Conservation (phyloP, 2,329 filamentous ascomycete species). For the Karstenula rhodostoma region DNA sequence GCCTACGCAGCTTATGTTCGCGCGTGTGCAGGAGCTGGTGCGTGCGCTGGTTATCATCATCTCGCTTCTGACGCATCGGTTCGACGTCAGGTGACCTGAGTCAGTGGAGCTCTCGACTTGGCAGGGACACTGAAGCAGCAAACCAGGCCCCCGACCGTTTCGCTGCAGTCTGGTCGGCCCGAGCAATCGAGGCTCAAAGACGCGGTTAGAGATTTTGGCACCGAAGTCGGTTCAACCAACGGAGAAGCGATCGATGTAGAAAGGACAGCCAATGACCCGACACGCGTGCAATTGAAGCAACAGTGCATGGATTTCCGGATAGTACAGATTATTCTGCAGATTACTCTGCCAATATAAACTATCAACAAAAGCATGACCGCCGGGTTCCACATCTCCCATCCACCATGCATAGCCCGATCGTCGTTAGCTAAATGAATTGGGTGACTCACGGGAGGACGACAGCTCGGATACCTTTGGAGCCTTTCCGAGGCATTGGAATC, state of each 20-base stretch:
- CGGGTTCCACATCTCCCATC: slow-evolving; percentile 2
- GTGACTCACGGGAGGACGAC: not conserved
- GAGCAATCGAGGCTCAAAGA: not conserved
- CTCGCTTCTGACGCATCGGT: slow-evolving; percentile 1
- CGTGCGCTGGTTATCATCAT: slow-evolving; percentile 5
- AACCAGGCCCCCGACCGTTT: not conserved
- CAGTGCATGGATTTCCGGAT: not conserved
- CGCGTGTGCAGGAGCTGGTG: slow-evolving; percentile 2
- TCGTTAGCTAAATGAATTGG: not conserved
- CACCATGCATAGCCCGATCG: not conserved
- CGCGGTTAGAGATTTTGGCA: not conserved
- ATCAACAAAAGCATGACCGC: slow-evolving; percentile 1
- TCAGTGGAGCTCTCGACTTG: no score
- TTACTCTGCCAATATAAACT: not conserved
- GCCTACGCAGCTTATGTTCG: not conserved
- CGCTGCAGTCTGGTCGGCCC: not conserved
- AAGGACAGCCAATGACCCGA: not conserved
- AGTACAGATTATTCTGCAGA: not conserved
- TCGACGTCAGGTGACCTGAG: not conserved
- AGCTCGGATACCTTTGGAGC: slow-evolving; percentile 4
- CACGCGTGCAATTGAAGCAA: not conserved
- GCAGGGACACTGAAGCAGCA: no score
- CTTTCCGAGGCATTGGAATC: slow-evolving; percentile 1
- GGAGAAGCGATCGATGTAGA: not conserved
- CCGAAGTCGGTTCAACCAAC: slow-evolving; percentile 1